Evolutionary conservation across 2,329 filamentous ascomycete species (phyloP).

Genomic region (Arthrobotrys megalospora): DNA sequence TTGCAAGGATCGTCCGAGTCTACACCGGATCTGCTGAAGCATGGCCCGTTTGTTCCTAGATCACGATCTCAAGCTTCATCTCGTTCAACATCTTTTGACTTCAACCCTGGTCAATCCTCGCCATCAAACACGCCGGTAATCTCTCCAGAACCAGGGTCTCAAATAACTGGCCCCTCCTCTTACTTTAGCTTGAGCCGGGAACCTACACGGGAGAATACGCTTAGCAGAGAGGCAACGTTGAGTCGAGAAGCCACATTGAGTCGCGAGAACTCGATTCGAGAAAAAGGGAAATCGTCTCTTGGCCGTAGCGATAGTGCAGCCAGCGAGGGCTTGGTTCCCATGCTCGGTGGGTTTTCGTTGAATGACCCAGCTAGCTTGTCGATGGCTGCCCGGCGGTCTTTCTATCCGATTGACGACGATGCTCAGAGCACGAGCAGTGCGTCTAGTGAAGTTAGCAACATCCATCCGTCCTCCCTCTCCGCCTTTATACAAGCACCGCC

Average conservation of each 20-base stretch:
- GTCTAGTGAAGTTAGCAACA: conserved; percentile 76
- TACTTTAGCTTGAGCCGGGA: conserved; percentile 87
- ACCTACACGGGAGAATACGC: conserved; percentile 72
- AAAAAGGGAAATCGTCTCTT: conserved; percentile 72
- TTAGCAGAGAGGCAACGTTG: conserved; percentile 69
- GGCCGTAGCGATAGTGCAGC: conserved; percentile 93
- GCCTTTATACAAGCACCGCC: conserved; percentile 61
- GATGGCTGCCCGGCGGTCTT: conserved; percentile 69
- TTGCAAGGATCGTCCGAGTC: conserved; percentile 83
- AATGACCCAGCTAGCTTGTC: conserved; percentile 72
- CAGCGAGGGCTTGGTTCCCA: conserved; percentile 85
- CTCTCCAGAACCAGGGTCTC: conserved; percentile 79
- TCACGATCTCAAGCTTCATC: conserved; percentile 90
- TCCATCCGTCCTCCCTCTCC: conserved; percentile 63
- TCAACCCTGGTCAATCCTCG: conserved; percentile 80
- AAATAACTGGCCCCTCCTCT: conserved; percentile 83
- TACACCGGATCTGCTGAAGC: conserved; percentile 92
- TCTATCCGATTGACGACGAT: conserved; percentile 79
- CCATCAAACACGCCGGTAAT: conserved; percentile 88
- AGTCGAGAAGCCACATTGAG: conserved; percentile 72
- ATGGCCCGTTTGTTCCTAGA: conserved; percentile 86
- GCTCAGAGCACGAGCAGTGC: conserved; percentile 78
- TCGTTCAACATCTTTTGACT: conserved; percentile 91
- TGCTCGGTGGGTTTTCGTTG: conserved; percentile 85
- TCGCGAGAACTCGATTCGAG: conserved; percentile 58